Evolutionary conservation across 129 eudicot species (phyloP).

Genomic region (Flaveria brownii): DNA sequence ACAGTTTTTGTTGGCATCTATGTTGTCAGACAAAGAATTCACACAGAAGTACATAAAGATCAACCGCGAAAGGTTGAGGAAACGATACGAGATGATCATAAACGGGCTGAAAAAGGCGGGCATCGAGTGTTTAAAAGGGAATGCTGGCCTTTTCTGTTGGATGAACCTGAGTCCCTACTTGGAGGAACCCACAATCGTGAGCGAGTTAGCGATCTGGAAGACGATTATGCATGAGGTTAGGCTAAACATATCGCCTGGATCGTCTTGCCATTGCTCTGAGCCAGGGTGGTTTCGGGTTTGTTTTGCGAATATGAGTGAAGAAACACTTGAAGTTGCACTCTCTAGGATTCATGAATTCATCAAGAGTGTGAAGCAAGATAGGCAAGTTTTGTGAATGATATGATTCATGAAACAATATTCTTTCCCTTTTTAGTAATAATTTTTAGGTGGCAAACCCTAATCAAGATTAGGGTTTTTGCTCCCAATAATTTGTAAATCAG

Average conservation of each 20-base stretch:
- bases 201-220: slow-evolving; percentile 71
- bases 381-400: slow-evolving; percentile 23
- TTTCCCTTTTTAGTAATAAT: slow-evolving; percentile 8
- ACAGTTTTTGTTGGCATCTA: slow-evolving; percentile 71
- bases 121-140: slow-evolving; percentile 72
- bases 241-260: slow-evolving; percentile 85
- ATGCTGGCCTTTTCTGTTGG: slow-evolving; percentile 96
- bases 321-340: slow-evolving; percentile 73
- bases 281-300: slow-evolving; percentile 97
- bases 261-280: slow-evolving; percentile 88
- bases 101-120: slow-evolving; percentile 71
- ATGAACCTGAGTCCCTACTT: slow-evolving; percentile 73
- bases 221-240: slow-evolving; percentile 60
- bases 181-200: slow-evolving; percentile 45
- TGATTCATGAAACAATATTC: slow-evolving; percentile 21
- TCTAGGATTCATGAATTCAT: slow-evolving; percentile 67
- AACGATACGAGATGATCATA: slow-evolving; percentile 63
- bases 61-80: slow-evolving; percentile 70
- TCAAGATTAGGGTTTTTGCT: slow-evolving; percentile 41
- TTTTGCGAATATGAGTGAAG: slow-evolving; percentile 90
- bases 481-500: slow-evolving; percentile 27
- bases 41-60: slow-evolving; percentile 57
- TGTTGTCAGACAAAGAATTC: slow-evolving; percentile 68
- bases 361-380: slow-evolving; percentile 42
- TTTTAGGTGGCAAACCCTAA: slow-evolving; percentile 39